phyloP scores from a whole-genome alignment of 2,329 filamentous ascomycete genomes.

The Sordariomycetes sp. region DNA sequence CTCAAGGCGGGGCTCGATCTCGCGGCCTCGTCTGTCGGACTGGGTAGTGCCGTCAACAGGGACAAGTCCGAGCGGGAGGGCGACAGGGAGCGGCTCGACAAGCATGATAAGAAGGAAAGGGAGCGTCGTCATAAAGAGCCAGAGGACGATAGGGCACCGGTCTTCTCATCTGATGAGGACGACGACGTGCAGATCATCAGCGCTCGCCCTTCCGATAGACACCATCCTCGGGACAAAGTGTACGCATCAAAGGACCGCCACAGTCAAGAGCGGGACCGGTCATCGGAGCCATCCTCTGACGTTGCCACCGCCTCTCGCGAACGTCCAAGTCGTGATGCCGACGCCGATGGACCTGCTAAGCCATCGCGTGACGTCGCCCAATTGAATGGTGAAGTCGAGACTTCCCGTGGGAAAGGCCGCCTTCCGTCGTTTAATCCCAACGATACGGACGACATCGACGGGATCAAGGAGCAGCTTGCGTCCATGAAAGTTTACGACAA shows the following conservation, averaged over 20 bases:
- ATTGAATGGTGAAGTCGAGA: background rate
- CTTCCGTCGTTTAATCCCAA: constrained; percentile 33
- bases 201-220: background rate
- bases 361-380: background rate
- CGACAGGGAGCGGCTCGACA: constrained; percentile 1
- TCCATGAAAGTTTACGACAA: constrained; percentile 18
- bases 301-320: background rate
- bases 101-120: background rate
- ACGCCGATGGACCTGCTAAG: background rate
- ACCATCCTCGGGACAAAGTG: constrained; percentile 8
- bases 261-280: background rate
- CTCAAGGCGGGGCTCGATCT: constrained; percentile 31
- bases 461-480: constrained; percentile 35
- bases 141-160: constrained; percentile 15
- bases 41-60: constrained; percentile 21
- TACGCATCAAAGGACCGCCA: background rate
- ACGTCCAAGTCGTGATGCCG: background rate
- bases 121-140: constrained; percentile 14
- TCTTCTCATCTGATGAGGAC: constrained; percentile 9
- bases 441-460: constrained; percentile 32
- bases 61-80: constrained; percentile 18
- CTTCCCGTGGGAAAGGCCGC: background rate
- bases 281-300: background rate
- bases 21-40: constrained; percentile 33
- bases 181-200: constrained; percentile 8